Evolutionary conservation across 106 monocot genomes (phyloP).

Genomic region (Apostasia shenzhenica): DNA sequence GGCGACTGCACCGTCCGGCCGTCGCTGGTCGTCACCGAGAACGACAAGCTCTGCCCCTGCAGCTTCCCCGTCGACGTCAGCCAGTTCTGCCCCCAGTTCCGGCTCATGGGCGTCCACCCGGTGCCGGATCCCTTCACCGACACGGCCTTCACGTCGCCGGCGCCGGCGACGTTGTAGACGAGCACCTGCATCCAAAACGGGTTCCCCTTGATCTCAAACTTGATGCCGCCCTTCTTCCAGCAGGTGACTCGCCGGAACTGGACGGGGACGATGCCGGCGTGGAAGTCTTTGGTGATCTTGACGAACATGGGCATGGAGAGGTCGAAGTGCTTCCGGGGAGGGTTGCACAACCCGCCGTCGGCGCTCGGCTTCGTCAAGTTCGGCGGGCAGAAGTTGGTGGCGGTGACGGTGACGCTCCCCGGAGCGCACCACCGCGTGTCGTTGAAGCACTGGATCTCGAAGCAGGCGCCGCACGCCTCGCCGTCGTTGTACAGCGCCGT

Average conservation of each 20-base stretch:
- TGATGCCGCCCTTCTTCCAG: slow-evolving; percentile 4
- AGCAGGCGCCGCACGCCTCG: slow-evolving; percentile 36
- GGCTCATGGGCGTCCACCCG: slow-evolving; percentile 4
- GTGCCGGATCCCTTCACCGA: slow-evolving; percentile 9
- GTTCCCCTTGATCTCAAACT: slow-evolving; percentile 8
- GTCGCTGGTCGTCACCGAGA: slow-evolving; percentile 6
- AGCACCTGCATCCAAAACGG: slow-evolving; percentile 1
- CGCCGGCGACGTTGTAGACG: slow-evolving; percentile 6
- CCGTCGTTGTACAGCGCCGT: slow-evolving; percentile 22
- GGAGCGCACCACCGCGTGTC: slow-evolving; percentile 24
- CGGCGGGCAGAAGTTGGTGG: slow-evolving; percentile 53
- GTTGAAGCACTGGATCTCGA: slow-evolving; percentile 24
- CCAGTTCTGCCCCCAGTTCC: slow-evolving; percentile 21
- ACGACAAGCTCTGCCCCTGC: slow-evolving; percentile 8
- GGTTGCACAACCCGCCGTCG: slow-evolving; percentile 40
- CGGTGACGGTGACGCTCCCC: slow-evolving; percentile 24
- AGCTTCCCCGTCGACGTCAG: background rate
- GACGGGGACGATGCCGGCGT: slow-evolving; percentile 36
- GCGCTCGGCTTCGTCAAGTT: slow-evolving; percentile 12
- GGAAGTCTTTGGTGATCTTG: slow-evolving; percentile 7
- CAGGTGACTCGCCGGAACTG: slow-evolving; percentile 28
- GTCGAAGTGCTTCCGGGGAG: slow-evolving; percentile 40
- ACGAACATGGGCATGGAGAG: slow-evolving; percentile 22
- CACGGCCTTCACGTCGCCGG: background rate
- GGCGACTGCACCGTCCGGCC: background rate